A percentile compares a stretch with the other conserved stretches of the same genome.
Conservation (phyloP, 805 yeast species). For the Starmerella vaccinii region DNA sequence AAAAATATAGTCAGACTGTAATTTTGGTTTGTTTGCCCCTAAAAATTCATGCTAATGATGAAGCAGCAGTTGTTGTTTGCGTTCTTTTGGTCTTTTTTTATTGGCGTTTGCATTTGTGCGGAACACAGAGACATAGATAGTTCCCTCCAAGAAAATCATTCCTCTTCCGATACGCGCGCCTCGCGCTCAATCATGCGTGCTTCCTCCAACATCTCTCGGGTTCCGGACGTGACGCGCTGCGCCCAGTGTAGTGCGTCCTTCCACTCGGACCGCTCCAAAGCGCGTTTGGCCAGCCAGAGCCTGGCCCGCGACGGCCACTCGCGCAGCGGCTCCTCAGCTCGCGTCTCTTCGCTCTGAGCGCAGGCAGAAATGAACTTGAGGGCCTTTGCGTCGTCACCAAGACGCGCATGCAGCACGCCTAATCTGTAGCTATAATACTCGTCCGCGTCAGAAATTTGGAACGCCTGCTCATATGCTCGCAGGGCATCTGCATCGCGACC, state of each 20-base stretch:
- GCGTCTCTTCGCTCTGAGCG: slow-evolving; percentile 48
- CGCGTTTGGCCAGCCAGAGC: slow-evolving; percentile 73
- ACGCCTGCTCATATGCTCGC: slow-evolving; percentile 70
- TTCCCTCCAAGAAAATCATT: no score
- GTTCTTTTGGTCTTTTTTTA: no score
- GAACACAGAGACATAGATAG: no score
- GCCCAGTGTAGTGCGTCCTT: slow-evolving; percentile 66
- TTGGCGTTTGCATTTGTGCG: no score
- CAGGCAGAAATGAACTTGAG: slow-evolving; percentile 56
- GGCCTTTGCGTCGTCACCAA: slow-evolving; percentile 45
- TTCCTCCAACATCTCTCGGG: slow-evolving; percentile 50
- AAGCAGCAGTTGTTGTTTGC: no score
- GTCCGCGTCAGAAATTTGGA: slow-evolving; percentile 47
- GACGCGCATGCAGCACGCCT: slow-evolving; percentile 54
- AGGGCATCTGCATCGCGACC: slow-evolving; percentile 62
- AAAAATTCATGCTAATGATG: no score
- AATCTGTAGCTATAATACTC: slow-evolving; percentile 51
- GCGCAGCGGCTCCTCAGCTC: slow-evolving; percentile 9
- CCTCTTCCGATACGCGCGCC: slow-evolving; percentile 32
- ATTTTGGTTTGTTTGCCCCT: neutral
- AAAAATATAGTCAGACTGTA: neutral
- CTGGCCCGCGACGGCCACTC: slow-evolving; percentile 48
- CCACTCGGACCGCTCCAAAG: slow-evolving; percentile 47
- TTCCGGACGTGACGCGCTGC: slow-evolving; percentile 49
- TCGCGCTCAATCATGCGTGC: slow-evolving; percentile 76